These are phyloP conservation scores for Ulmus americana DNA, from an alignment of 331 rosid species.

Conservation along the genomic window DNA sequence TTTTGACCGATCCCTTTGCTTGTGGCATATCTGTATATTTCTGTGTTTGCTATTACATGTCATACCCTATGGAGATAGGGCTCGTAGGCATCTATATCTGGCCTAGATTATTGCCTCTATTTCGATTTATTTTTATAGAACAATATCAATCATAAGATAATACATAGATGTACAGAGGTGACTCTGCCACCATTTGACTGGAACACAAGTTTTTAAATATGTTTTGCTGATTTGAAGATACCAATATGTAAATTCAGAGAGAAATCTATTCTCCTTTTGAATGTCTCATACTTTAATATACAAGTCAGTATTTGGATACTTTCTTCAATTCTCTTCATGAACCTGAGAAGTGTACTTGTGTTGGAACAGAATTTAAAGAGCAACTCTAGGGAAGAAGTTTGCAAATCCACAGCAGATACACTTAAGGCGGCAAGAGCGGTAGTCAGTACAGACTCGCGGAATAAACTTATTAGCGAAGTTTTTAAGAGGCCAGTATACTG, in stretches of 20 bases:
- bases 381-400: conserved; percentile 16
- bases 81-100: not conserved
- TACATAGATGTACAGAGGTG: not conserved
- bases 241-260: not conserved
- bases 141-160: not conserved
- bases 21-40: not conserved
- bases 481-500: conserved; percentile 38
- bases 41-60: not conserved
- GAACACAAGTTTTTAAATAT: not conserved
- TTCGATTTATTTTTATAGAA: not conserved
- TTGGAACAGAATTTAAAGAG: conserved; percentile 39
- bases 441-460: conserved; percentile 24
- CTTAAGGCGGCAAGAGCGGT: conserved; percentile 22
- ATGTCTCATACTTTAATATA: conserved; percentile 9
- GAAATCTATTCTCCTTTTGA: not conserved
- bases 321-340: conserved; percentile 1
- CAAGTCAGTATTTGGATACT: not conserved
- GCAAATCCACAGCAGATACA: not conserved
- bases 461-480: conserved; percentile 23
- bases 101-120: not conserved
- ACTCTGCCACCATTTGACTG: not conserved
- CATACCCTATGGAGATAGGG: too few species aligned
- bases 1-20: not conserved
- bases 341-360: conserved; percentile 25
- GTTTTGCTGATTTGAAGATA: too few species aligned